Percentiles rank a stretch among this genome's conserved stretches.
These are phyloP conservation scores for Zymoseptoria ardabiliae DNA, from an alignment of 2,329 filamentous ascomycete species.

Conservation along the genomic window DNA sequence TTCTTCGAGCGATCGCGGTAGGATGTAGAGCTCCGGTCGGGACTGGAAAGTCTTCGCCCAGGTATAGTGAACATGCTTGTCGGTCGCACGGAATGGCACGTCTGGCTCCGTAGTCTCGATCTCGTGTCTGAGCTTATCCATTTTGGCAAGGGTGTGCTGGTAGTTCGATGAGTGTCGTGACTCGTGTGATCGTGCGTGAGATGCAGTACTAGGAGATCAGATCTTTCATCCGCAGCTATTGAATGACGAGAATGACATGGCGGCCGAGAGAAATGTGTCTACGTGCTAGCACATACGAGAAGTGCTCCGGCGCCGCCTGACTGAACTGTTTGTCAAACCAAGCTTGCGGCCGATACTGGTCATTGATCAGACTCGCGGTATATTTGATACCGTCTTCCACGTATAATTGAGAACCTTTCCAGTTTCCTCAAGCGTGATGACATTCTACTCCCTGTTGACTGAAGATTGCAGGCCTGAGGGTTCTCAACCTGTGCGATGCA, in stretches of 20 bases:
- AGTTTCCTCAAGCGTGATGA: neutral
- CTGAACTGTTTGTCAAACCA: neutral
- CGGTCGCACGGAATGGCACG: constrained; percentile 68
- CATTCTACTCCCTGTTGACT: no score
- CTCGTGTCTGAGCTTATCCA: constrained; percentile 33
- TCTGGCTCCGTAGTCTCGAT: constrained; percentile 52
- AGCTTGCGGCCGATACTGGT: neutral
- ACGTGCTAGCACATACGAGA: neutral
- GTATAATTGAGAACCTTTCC: neutral
- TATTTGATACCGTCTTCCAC: no score
- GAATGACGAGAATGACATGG: neutral
- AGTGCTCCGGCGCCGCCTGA: neutral
- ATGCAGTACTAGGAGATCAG: neutral
- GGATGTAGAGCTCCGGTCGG: constrained; percentile 82
- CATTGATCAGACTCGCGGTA: no score
- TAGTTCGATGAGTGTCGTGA: neutral
- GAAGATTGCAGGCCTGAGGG: no score
- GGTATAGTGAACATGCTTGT: constrained; percentile 72
- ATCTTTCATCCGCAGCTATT: neutral
- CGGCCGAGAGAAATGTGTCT: neutral
- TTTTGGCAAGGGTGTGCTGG: constrained; percentile 2
- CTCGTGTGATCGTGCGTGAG: neutral
- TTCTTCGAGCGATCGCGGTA: constrained; percentile 70
- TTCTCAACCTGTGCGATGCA: neutral
- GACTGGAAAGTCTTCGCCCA: constrained; percentile 93